These are phyloP conservation scores for Simmondsia chinensis DNA, from an alignment of 148 eudicot species.

Conservation along the genomic window DNA sequence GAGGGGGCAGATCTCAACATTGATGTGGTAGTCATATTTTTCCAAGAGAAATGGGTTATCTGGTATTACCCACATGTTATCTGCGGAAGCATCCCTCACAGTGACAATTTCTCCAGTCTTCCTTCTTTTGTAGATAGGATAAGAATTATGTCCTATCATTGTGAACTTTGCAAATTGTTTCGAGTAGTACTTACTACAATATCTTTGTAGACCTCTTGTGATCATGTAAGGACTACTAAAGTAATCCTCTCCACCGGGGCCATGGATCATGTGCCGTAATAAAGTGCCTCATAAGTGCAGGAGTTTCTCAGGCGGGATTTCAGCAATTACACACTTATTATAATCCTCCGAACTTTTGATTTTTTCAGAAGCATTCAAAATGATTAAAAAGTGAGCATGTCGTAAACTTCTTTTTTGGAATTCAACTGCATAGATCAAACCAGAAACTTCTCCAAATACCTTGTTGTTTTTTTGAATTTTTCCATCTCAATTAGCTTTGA, in stretches of 20 bases:
- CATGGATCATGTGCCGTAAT: constrained; percentile 25
- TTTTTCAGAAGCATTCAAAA: neutral
- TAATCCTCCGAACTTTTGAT: neutral
- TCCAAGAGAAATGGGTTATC: constrained; percentile 7
- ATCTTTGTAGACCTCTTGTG: neutral
- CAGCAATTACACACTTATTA: constrained; percentile 1
- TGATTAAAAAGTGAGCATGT: constrained; percentile 14
- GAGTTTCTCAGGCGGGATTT: neutral
- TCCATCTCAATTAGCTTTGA: constrained; percentile 8
- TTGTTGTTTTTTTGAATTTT: neutral
- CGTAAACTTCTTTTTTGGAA: constrained; percentile 20
- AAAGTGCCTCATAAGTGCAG: neutral
- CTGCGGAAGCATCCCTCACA: neutral
- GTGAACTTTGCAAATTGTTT: neutral
- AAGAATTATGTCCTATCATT: neutral
- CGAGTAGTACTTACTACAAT: constrained; percentile 10
- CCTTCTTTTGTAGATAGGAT: constrained; percentile 12
- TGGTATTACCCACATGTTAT: constrained; percentile 17
- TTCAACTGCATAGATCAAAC: constrained; percentile 5
- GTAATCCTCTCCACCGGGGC: constrained; percentile 15
- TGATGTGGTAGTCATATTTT: constrained; percentile 8
- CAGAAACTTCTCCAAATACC: constrained; percentile 3
- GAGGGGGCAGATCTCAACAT: constrained; percentile 11
- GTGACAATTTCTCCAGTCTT: neutral
- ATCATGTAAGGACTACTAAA: constrained; percentile 3